Evolutionary conservation across 208 protist species (phyloP), one percentile per base, ranked within the genome.

Genomic region (Herpetomonas muscarum): DNA sequence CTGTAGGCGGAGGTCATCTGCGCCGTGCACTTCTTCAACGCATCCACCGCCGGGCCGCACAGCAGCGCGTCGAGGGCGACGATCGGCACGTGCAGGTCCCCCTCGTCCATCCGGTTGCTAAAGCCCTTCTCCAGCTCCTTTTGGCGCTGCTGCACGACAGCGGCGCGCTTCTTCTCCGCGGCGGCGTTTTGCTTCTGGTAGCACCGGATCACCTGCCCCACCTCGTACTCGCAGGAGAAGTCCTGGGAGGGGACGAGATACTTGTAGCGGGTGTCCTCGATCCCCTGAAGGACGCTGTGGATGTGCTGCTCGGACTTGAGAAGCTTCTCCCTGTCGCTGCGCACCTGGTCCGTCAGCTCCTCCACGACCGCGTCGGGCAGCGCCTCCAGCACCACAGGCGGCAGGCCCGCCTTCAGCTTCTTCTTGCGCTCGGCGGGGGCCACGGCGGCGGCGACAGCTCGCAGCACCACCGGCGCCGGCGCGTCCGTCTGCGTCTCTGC

Each of bases 231-330:
- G 50, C 87, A 94, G 24, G 51, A 44, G 30, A 92, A 45, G 22
- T 77, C 61, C n/a, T 47, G 56, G 12, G 84, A 72, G 1, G 78
- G 77, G 26, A 86, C 70, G 1, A 94, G 37, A 56, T 92, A 94
- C 6, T 67, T 61, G 34, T 85, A 74, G 9, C 85, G 74, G 7
- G 79, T 90, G 31, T 90, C 67, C 61, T 94, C 87, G 39, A 94
- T 77, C 13, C 70, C 61, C 29, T 90, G 66, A 2, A 94, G 79
- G 2, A 61, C 37, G 48, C 69, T 50, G 64, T 94, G 87, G 13
- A 94, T 59, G 19, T 37, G n/a, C 45, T 67, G 70, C 53, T 89
- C 84, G 1, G 71, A 51, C 64, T 79, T 61, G n/a, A 90, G 61
- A 22, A 92, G 26, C 58, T 77, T 80, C 25, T 44, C 70, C 7